Percentiles rank a stretch among this genome's conserved stretches.
Conservation (phyloP, 1,284 basidiomycete species). For the Tilletia indica region DNA sequence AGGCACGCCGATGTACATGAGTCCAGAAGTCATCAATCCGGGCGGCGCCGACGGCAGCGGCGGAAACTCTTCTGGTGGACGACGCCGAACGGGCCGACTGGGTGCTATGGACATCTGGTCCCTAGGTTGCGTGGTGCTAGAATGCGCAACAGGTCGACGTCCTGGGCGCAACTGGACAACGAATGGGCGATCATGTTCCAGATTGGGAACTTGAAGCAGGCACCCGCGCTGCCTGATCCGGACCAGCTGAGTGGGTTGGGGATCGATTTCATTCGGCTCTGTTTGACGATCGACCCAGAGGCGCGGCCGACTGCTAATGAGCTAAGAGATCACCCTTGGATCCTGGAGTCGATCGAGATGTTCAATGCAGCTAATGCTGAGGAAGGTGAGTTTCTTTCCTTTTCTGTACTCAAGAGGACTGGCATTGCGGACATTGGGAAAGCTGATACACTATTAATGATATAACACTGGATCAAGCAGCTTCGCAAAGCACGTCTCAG, state of each 20-base stretch:
- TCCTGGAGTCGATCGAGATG: conserved; percentile 58
- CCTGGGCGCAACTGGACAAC: conserved; percentile 98
- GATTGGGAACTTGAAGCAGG: conserved; percentile 93
- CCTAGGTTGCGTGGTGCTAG: conserved; percentile 90
- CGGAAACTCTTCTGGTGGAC: not conserved
- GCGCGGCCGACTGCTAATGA: conserved; percentile 80
- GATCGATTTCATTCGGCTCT: conserved; percentile 90
- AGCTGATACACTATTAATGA: not conserved
- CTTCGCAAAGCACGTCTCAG: conserved; percentile 4
- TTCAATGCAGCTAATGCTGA: conserved; percentile 44
- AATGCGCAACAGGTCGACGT: conserved; percentile 91
- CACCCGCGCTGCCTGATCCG: conserved; percentile 89
- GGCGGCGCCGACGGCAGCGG: conserved; percentile 7
- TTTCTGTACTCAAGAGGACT: too few relatives aligned
- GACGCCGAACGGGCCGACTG: not conserved
- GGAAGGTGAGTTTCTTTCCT: conserved; percentile 27
- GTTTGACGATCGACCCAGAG: conserved; percentile 83
- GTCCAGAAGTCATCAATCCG: conserved; percentile 50
- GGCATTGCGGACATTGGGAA: too few relatives aligned
- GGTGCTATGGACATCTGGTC: conserved; percentile 99
- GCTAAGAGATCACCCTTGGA: conserved; percentile 86
- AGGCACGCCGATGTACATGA: conserved; percentile 20
- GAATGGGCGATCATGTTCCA: conserved; percentile 99
- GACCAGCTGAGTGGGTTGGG: conserved; percentile 84
- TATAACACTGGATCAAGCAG: not conserved